Evolutionary conservation across 225 moss, liverwort and hornwort genomes (phyloP).

Genomic region (Physcomitrium patens): DNA sequence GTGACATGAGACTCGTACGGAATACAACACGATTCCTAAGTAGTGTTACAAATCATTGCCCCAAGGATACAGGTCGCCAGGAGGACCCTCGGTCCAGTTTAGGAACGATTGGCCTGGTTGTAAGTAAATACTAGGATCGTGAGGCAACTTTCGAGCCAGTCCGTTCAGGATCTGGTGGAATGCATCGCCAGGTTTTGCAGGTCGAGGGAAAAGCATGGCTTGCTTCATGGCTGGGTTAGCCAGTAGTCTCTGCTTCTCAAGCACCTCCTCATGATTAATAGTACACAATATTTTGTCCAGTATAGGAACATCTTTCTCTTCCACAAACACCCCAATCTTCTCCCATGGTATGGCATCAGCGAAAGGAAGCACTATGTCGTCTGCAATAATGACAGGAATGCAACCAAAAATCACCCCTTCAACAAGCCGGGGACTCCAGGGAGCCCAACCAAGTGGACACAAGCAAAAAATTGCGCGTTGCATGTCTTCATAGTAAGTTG

Average conservation of each 20-base stretch:
- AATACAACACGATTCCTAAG: neutral
- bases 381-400: slow-evolving; percentile 96
- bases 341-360: slow-evolving; percentile 99
- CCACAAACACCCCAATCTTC: slow-evolving; percentile 87
- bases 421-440: slow-evolving; percentile 97
- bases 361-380: slow-evolving; percentile 92
- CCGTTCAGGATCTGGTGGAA: slow-evolving; percentile 96
- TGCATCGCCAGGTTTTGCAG: slow-evolving; percentile 89
- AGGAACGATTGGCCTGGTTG: slow-evolving; percentile 48
- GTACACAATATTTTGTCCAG: slow-evolving; percentile 78
- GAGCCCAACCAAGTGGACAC: slow-evolving; percentile 95
- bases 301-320: slow-evolving; percentile 81
- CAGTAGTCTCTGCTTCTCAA: slow-evolving; percentile 87
- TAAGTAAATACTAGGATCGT: slow-evolving; percentile 52
- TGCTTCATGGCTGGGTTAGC: slow-evolving; percentile 98
- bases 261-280: slow-evolving; percentile 65
- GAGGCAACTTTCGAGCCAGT: slow-evolving; percentile 85
- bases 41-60: slow-evolving; percentile 30
- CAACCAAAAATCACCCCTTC: slow-evolving; percentile 97
- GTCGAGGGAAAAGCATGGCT: slow-evolving; percentile 90
- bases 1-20: too few species aligned
- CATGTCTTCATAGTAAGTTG: slow-evolving; percentile 98
- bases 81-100: slow-evolving; percentile 86
- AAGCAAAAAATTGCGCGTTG: slow-evolving; percentile 93
- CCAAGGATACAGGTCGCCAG: slow-evolving; percentile 80